Evolutionary conservation across 73 alveolate genomes (phyloP), one percentile per base, ranked within the genome.

Genomic region (Symbiodinium natans): DNA sequence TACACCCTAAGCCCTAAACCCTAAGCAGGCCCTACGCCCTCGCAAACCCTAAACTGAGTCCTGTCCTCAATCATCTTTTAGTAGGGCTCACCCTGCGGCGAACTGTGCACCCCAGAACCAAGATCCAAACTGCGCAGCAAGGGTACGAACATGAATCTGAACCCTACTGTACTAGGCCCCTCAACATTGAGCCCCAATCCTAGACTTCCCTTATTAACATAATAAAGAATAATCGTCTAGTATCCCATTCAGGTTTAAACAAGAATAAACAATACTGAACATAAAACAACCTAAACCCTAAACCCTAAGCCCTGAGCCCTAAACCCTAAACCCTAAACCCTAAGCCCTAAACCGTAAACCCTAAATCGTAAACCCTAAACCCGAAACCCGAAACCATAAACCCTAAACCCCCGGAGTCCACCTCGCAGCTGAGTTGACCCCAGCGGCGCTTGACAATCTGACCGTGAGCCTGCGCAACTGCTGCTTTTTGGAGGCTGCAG

Each of bases 401-500:
- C 77, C 77, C 36, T 27, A 63, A 63, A 25, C 2, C 77, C 77
- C 36, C 31, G 25, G 77, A 23, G 15, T 63, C 40, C 41, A n/a
- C 96, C 96, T 89, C 96, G 59, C 96, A 89, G 75, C 75, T 89
- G 77, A 89, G 43, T 87, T 63, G n/a, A 19, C 96, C 96, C 75
- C 75, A 89, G 39, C 27, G 31, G 19, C 43, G 43, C 3, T 84
- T 54, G 40, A 80, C 96, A 15, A 89, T 83, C 96, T 89, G 96
- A 52, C 96, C 96, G 38, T 89, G 96, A 27, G 86, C 96, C 96
- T 89, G 77, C 33, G 54, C 25, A 39, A 6, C 25, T n/a, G n/a
- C n/a, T n/a, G n/a, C n/a, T n/a, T n/a, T n/a, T n/a, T n/a, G n/a
- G n/a, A n/a, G n/a, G n/a, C n/a, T n/a, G n/a, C n/a, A n/a, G n/a